Conservation (phyloP, 345 rosid genomes). For the Hirschfeldia incana region DNA sequence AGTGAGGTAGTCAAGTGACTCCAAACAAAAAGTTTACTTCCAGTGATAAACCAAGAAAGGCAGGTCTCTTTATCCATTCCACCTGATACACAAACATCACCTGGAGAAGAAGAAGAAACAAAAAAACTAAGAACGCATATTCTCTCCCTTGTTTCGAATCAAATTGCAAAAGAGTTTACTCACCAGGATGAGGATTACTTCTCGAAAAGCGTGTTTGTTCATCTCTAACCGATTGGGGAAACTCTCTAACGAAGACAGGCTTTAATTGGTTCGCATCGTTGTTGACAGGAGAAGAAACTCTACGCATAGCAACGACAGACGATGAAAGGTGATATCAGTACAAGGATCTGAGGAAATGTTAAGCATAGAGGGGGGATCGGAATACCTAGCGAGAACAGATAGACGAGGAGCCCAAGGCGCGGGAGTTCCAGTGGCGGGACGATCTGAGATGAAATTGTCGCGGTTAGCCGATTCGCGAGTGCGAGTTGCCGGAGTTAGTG, state of each 20-base stretch:
- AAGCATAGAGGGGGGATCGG: neutral
- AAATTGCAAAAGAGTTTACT: constrained; percentile 27
- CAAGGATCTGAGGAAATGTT: constrained; percentile 13
- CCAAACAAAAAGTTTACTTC: constrained; percentile 75
- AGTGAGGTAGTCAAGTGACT: constrained; percentile 55
- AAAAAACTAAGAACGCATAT: constrained; percentile 19
- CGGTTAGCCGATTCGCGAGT: constrained; percentile 38
- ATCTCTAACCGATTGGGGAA: constrained; percentile 74
- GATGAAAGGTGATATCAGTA: constrained; percentile 11
- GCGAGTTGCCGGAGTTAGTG: constrained; percentile 52
- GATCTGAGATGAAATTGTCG: constrained; percentile 50
- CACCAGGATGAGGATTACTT: constrained; percentile 56
- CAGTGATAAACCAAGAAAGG: constrained; percentile 78
- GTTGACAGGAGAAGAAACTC: constrained; percentile 59
- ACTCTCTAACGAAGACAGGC: constrained; percentile 90
- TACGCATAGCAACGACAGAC: constrained; percentile 1
- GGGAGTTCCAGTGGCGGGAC: constrained; percentile 81
- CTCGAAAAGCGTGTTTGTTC: constrained; percentile 54
- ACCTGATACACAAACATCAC: constrained; percentile 57
- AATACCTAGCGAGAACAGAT: constrained; percentile 86
- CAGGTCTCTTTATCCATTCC: constrained; percentile 78
- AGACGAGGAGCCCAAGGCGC: constrained; percentile 93
- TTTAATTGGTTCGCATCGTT: constrained; percentile 58
- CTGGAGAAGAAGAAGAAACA: constrained; percentile 41
- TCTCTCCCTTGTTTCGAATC: neutral